Evolutionary conservation across 108 stramenopile genomes (phyloP).

Genomic region (Cyclotella atomus): DNA sequence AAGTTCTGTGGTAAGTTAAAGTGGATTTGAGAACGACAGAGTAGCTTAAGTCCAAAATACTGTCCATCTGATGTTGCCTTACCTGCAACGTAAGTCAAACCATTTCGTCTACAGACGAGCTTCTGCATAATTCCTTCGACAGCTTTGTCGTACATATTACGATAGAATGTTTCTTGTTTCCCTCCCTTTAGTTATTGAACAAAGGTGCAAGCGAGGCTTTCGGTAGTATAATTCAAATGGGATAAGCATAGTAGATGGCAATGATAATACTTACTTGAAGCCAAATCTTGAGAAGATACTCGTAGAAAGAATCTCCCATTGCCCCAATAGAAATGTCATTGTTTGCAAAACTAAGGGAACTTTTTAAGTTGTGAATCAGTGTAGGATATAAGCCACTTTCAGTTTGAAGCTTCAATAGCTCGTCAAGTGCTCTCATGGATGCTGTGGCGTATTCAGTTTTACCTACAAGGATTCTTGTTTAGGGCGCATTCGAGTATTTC

Average conservation of each 20-base stretch:
- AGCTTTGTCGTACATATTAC: conserved; percentile 56
- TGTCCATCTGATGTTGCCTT: conserved; percentile 12
- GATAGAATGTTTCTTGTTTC: conserved; percentile 54
- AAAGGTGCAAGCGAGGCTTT: no score
- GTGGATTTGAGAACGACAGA: neutral
- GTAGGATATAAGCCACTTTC: conserved; percentile 48
- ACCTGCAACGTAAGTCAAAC: conserved; percentile 85
- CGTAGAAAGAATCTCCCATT: conserved; percentile 80
- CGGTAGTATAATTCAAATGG: no score
- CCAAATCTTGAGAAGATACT: conserved; percentile 80
- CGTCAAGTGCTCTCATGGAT: conserved; percentile 49
- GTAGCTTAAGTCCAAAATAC: no score
- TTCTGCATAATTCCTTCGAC: conserved; percentile 30
- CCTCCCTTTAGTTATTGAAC: no score
- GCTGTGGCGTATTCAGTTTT: conserved; percentile 39
- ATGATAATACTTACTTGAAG: conserved; percentile 37
- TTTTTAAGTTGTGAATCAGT: conserved; percentile 34
- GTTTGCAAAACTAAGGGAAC: conserved; percentile 33
- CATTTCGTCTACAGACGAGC: conserved; percentile 51
- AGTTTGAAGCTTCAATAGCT: conserved; percentile 32
- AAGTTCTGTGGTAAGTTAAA: conserved; percentile 10
- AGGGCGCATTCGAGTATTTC: no score
- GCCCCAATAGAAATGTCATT: conserved; percentile 67
- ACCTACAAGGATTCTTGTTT: neutral
- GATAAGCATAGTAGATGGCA: neutral